Evolutionary conservation across 768 basidiomycete species (phyloP), one percentile per base, ranked within the genome.

Genomic region (Amanita pallidorosea): DNA sequence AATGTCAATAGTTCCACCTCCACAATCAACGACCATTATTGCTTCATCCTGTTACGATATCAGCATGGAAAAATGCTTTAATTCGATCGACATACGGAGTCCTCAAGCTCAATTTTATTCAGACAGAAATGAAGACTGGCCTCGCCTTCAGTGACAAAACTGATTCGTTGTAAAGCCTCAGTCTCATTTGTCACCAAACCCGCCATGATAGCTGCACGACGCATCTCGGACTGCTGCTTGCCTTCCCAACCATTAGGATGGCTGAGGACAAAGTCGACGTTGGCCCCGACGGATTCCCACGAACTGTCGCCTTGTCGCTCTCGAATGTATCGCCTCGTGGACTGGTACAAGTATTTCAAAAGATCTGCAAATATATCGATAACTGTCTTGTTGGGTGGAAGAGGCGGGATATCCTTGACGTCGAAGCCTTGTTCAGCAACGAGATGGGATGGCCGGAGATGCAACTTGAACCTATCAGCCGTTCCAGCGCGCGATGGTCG

Each of bases 191-290:
- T 55, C 5, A 80, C 61, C 23, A 80, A 66, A 11, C 75, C 74
- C 0, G 72, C 78, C 20, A 62, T 44, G 7, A 70, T 58, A 0
- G 76, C 75, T 2, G 77, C 77, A 5, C 58, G 59, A 7, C 77
- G 69, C 61, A 80, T 74, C 55, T 68, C 61, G 9, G 60, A 62
- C 50, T 80, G 79, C 52, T 80, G 79, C 2, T 59, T 58, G 2
- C 74, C 74, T 51, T 71, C 77, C 77, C 77, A 80, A 1, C 71
- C 77, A 53, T 79, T 79, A 9, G 77, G 77, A 52, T 77, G 77
- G 3, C 68, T 67, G 38, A 75, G 56, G 37, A 75, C 65, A 47
- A 70, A 73, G 33, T 71, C 65, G 4, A 68, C 64, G 15, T 65
- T 63, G 41, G 56, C 46, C 45, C 60, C 57, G 12, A 70, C 60